Evolutionary conservation across 2,329 filamentous ascomycete genomes (phyloP), one percentile per base, ranked within the genome.

Genomic region (Biscogniauxia sp.): DNA sequence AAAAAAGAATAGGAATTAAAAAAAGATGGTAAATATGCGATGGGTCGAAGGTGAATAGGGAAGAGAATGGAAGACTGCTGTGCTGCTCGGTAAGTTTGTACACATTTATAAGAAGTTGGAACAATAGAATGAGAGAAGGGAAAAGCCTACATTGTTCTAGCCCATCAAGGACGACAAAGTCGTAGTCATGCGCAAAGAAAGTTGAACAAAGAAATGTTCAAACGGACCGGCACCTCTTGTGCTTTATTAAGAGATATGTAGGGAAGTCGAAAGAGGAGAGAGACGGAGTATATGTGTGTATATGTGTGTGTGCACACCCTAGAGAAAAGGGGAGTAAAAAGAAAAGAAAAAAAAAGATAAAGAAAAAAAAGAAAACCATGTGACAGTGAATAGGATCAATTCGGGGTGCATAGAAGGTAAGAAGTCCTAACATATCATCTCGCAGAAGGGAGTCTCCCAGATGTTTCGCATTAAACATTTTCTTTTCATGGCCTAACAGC

Each of bases 131-230:
- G 3, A 45, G 37, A 11, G 37, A 45, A n/a, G 37, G 37, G 37
- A 11, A 45, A 45, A 9, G 13, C 13, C n/a, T 45, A 45, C 37
- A 64, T 62, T 62, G 63, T 68, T 58, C 64, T 63, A 53, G 64
- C 63, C 69, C 67, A 37, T 72, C 69, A 65, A 71, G 68, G 69
- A 72, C 69, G 66, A 68, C 63, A 54, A 54, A 59, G 26, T 61
- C 52, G 59, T 60, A 45, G 37, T 45, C 37, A 45, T 45, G 37
- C 37, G 37, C 41, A 68, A 60, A 64, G 53, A n/a, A 28, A 50
- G 28, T 52, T 61, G 64, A 52, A 68, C 57, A 72, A 70, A 64
- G 62, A 64, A 54, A 55, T 41, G 41, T 19, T 58, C 61, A 50
- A 55, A 60, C 62, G 58, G 61, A 60, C 62, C 59, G 60, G 68